phyloP scores from a whole-genome alignment of 345 rosid species.

The Gossypium raimondii region DNA sequence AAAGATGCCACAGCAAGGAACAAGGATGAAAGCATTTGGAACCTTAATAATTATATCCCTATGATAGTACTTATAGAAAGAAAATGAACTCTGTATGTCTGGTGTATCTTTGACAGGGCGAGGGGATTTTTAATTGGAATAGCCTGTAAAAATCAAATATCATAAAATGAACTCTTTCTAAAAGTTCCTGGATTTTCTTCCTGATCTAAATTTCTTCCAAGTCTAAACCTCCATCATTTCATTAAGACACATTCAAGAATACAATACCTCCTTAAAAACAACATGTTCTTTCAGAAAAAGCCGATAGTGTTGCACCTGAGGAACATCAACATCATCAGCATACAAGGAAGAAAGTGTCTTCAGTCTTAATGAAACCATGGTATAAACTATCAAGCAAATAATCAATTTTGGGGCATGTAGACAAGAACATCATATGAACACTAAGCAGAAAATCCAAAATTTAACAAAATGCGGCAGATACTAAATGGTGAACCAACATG shows the following conservation, averaged over 20 bases:
- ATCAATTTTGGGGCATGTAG: not conserved
- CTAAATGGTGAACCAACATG: not conserved
- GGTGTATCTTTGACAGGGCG: slow-evolving; percentile 84
- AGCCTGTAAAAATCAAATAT: slow-evolving; percentile 41
- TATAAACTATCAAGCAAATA: not conserved
- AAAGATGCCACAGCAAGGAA: not conserved
- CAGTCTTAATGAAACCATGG: not conserved
- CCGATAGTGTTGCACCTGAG: slow-evolving; percentile 63
- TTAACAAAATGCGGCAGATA: not conserved
- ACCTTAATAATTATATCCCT: not conserved
- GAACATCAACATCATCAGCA: slow-evolving; percentile 74
- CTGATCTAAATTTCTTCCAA: not conserved
- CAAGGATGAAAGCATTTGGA: not conserved
- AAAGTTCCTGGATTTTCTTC: not conserved
- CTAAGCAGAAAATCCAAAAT: not conserved
- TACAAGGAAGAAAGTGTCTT: slow-evolving; percentile 4
- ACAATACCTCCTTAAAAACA: slow-evolving; percentile 77
- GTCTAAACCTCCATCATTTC: slow-evolving; percentile 4
- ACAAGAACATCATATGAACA: not conserved
- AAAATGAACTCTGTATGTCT: slow-evolving; percentile 55
- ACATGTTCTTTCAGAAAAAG: slow-evolving; percentile 65
- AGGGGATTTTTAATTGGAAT: slow-evolving; percentile 68
- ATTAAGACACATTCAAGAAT: not conserved
- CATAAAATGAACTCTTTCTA: not conserved
- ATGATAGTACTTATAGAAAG: not conserved